Evolutionary conservation across 306 rosid species (phyloP), one percentile per base, ranked within the genome.

Genomic region (Fragaria iinumae): DNA sequence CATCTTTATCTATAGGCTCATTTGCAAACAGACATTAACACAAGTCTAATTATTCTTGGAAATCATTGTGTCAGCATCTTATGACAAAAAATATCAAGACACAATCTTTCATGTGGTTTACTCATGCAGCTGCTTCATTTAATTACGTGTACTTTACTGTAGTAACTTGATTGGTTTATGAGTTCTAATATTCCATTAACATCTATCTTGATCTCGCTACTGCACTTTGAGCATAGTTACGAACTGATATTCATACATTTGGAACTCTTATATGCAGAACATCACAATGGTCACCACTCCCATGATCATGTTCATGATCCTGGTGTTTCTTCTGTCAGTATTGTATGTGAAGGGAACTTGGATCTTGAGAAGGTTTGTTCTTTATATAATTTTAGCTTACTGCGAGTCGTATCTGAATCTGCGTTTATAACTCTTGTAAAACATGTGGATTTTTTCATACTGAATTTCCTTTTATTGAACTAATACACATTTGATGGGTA

Each of bases 341-440:
- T 92, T 70, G 97, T 95, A 83, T 92, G 99, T 81, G 99, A 92
- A 84, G 99, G 99, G 77, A 91, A 76, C 91, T 82, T 95, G 81
- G 99, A 95, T 78, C 99, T 95, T 73, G 97, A 95, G 87, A 95
- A 92, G 99, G 97, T 90, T 67, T 13, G 87, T 74, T 59, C 23
- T 52, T 2, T 80, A 17, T 4, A 21, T 49, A 0, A 6, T 53
- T 50, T 75, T 25, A 70, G 70, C 38, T 79, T 69, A 16, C 18
- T 6, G 41, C 48, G 11, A 52, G 0, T 44, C 4, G 7, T 69
- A 2, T 76, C 3, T 25, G 39, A 21, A 1, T 8, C 5, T 65
- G 50, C 9, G 36, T 23, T 48, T 48, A 44, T 16, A 43, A 70
- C 16, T 47, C 14, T 70, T 2, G 25, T 27, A 47, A 25, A 10